phyloP scores from a whole-genome alignment of 2,329 filamentous ascomycete species.

The Meredithiella fracta region DNA sequence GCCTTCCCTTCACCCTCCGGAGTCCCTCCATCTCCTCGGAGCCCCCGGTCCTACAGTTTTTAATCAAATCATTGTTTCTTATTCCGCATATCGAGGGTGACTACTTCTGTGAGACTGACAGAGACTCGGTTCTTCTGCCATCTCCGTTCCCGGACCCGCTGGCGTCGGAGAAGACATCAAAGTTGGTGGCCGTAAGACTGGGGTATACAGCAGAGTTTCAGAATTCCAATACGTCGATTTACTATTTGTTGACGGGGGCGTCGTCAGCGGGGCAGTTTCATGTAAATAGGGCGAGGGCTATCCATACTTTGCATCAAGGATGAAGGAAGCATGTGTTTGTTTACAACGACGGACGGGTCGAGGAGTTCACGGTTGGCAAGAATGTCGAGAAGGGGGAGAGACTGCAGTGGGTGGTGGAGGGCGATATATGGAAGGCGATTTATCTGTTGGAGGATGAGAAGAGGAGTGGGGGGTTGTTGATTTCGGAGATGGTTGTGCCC shows the following conservation, averaged over 20 bases:
- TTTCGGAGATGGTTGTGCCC: constrained; percentile 51
- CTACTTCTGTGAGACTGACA: constrained; percentile 47
- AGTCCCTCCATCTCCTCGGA: constrained; percentile 9
- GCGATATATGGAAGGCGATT: constrained; percentile 49
- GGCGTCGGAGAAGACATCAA: constrained; percentile 23
- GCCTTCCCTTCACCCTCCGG: constrained; percentile 10
- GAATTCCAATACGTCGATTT: constrained; percentile 43
- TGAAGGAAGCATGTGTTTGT: constrained; percentile 48
- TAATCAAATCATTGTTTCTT: constrained; percentile 29
- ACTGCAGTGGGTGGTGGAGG: constrained; percentile 53
- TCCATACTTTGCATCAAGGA: constrained; percentile 49
- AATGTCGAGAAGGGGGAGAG: constrained; percentile 41
- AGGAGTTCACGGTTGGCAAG: constrained; percentile 46
- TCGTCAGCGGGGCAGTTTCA: constrained; percentile 45
- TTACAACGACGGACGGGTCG: constrained; percentile 35
- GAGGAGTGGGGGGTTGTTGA: constrained; percentile 37
- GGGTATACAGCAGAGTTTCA: constrained; percentile 28
- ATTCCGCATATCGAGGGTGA: constrained; percentile 45
- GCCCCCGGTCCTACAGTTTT: constrained; percentile 12
- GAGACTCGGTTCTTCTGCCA: constrained; percentile 32
- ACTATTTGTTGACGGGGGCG: constrained; percentile 43
- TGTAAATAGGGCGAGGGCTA: constrained; percentile 42
- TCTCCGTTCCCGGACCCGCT: constrained; percentile 32
- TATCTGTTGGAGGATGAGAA: constrained; percentile 35
- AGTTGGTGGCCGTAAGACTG: constrained; percentile 21